These are phyloP conservation scores for Dryas drummondii DNA, from an alignment of 306 rosid species.

Conservation along the genomic window DNA sequence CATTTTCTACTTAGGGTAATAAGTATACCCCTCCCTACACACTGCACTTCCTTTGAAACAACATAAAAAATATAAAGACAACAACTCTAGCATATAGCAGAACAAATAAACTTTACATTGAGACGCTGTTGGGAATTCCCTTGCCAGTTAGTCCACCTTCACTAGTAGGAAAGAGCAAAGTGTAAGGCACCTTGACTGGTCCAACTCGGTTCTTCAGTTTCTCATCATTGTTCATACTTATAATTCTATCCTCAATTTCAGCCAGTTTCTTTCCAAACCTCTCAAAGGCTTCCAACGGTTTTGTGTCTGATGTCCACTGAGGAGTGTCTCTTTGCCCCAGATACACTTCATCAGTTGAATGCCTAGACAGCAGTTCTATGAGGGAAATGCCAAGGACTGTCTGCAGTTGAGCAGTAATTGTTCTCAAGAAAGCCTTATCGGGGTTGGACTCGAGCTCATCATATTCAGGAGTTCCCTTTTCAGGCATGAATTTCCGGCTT, in stretches of 20 bases:
- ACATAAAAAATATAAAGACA: too few relatives aligned
- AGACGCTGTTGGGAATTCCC: slow-evolving; percentile 88
- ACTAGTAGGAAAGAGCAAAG: slow-evolving; percentile 66
- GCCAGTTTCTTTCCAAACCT: slow-evolving; percentile 46
- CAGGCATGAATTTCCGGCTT: slow-evolving; percentile 57
- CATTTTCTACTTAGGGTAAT: too few relatives aligned
- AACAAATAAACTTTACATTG: slow-evolving; percentile 37
- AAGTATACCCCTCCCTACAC: too few relatives aligned
- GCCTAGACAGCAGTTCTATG: slow-evolving; percentile 64
- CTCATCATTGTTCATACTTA: slow-evolving; percentile 46
- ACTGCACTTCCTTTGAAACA: too few relatives aligned
- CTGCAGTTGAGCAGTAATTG: slow-evolving; percentile 55
- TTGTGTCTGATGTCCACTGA: slow-evolving; percentile 59
- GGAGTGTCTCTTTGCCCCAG: slow-evolving; percentile 52
- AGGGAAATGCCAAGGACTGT: slow-evolving; percentile 48
- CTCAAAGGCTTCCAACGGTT: slow-evolving; percentile 50
- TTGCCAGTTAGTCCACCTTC: slow-evolving; percentile 59
- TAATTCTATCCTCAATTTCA: slow-evolving; percentile 50
- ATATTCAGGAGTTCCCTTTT: slow-evolving; percentile 50
- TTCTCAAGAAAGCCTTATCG: slow-evolving; percentile 43
- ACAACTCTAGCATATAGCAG: too few relatives aligned
- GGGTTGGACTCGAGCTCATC: slow-evolving; percentile 45
- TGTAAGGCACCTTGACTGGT: slow-evolving; percentile 63
- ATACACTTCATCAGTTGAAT: slow-evolving; percentile 55
- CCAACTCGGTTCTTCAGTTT: slow-evolving; percentile 59